Conservation (phyloP, 306 rosid genomes). For the Erythrophleum fordii region DNA sequence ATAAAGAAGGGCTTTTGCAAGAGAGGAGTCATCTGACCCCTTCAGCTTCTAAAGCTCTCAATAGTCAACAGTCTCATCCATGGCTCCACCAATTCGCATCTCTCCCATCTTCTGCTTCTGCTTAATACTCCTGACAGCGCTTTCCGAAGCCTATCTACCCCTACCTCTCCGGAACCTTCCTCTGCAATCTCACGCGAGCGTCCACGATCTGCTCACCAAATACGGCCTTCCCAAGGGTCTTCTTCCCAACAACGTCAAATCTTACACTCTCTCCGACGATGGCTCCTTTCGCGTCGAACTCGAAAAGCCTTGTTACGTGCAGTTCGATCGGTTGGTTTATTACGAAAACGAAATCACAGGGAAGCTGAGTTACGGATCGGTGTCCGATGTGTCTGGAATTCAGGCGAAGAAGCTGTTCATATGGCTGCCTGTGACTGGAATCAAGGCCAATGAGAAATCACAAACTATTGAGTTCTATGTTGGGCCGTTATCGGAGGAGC, state of each 20-base stretch:
- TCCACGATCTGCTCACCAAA: slow-evolving; percentile 68
- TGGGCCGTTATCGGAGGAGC: slow-evolving; percentile 63
- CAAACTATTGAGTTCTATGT: slow-evolving; percentile 55
- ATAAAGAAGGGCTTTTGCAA: not conserved
- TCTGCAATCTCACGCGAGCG: slow-evolving; percentile 35
- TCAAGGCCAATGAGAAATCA: slow-evolving; percentile 46
- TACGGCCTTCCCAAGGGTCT: slow-evolving; percentile 80
- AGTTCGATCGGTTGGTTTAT: slow-evolving; percentile 55
- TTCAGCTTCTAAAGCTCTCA: not conserved
- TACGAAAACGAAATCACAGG: slow-evolving; percentile 58
- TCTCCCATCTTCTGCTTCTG: slow-evolving; percentile 2
- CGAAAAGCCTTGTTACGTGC: slow-evolving; percentile 60
- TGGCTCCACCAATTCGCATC: not conserved
- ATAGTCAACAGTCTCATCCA: not conserved
- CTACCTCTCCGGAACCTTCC: not conserved
- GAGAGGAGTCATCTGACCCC: not conserved
- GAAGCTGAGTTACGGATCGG: slow-evolving; percentile 54
- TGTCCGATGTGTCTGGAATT: slow-evolving; percentile 67
- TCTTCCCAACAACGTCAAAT: slow-evolving; percentile 65
- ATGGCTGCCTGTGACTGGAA: slow-evolving; percentile 69
- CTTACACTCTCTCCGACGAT: slow-evolving; percentile 63
- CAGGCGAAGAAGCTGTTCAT: slow-evolving; percentile 65
- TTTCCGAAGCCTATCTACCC: not conserved
- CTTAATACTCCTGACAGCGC: not conserved
- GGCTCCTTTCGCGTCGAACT: slow-evolving; percentile 62